Conservation (phyloP, 352 stramenopile genomes). For the Globisporangium recalcitrans region DNA sequence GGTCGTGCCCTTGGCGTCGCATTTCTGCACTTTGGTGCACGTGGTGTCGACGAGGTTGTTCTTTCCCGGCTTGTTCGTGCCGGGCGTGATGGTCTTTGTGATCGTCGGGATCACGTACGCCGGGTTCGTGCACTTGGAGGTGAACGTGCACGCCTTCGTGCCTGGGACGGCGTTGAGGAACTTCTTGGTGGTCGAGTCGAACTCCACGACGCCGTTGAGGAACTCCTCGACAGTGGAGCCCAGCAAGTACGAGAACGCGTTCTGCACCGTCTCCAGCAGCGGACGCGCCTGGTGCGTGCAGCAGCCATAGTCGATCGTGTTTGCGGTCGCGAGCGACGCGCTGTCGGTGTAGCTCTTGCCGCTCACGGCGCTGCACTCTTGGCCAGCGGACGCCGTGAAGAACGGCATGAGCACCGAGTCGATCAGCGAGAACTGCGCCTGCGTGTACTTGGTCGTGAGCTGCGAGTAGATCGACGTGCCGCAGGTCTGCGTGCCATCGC, state of each 20-base stretch:
- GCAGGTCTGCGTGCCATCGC: constrained; percentile 29
- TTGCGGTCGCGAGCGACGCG: neutral
- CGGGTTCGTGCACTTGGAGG: constrained; percentile 36
- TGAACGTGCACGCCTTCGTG: constrained; percentile 39
- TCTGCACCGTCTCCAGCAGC: constrained; percentile 46
- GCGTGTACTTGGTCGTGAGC: constrained; percentile 25
- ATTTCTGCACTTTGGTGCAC: constrained; percentile 48
- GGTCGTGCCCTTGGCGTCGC: constrained; percentile 46
- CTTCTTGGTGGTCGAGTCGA: constrained; percentile 19
- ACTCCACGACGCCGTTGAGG: constrained; percentile 36
- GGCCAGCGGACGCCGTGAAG: constrained; percentile 27
- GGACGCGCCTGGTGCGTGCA: constrained; percentile 20
- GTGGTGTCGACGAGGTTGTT: constrained; percentile 38
- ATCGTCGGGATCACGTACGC: constrained; percentile 29
- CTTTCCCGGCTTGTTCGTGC: constrained; percentile 14
- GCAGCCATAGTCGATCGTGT: constrained; percentile 12
- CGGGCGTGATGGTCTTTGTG: constrained; percentile 16
- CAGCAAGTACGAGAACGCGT: constrained; percentile 36
- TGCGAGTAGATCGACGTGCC: constrained; percentile 36
- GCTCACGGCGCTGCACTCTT: constrained; percentile 12
- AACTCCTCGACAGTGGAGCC: constrained; percentile 47
- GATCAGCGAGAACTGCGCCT: constrained; percentile 36
- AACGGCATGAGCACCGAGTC: constrained; percentile 17
- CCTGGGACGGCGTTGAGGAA: constrained; percentile 22
- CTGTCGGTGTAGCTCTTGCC: constrained; percentile 10